Evolutionary conservation across 2,329 filamentous ascomycete genomes (phyloP).

Genomic region (Teratosphaeria zuluensis): DNA sequence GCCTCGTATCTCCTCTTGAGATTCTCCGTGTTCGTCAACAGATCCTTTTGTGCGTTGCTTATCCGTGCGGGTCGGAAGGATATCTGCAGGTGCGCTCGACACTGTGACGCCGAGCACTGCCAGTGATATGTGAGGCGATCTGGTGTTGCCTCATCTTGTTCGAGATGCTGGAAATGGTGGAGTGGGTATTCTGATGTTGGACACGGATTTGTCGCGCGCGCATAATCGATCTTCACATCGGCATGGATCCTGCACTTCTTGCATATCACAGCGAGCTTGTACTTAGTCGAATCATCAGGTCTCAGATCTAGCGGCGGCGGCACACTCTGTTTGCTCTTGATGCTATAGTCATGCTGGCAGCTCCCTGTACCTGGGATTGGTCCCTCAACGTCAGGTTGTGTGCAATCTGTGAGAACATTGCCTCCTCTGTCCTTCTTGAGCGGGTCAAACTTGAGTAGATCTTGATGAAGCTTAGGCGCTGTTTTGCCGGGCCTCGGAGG

Average conservation of each 20-base stretch:
- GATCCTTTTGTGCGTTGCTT: conserved; percentile 34
- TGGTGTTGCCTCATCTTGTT: conserved; percentile 5
- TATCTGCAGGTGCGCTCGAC: conserved; percentile 45
- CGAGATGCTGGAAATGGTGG: conserved; percentile 46
- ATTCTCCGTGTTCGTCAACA: conserved; percentile 45
- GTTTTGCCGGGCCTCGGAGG: conserved; percentile 33
- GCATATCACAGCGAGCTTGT: conserved; percentile 53
- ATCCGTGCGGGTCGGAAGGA: conserved; percentile 46
- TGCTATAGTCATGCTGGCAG: conserved; percentile 51
- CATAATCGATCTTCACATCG: conserved; percentile 46
- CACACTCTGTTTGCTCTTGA: conserved; percentile 47
- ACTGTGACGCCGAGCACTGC: conserved; percentile 49
- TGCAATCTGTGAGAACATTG: conserved; percentile 46
- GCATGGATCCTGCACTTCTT: conserved; percentile 53
- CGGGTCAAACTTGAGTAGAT: conserved; percentile 44
- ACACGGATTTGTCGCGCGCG: conserved; percentile 32
- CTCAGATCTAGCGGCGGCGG: conserved; percentile 34
- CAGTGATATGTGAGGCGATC: conserved; percentile 38
- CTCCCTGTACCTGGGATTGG: conserved; percentile 27
- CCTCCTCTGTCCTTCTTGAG: conserved; percentile 28
- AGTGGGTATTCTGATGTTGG: conserved; percentile 43
- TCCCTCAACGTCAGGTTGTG: conserved; percentile 36
- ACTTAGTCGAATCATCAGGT: conserved; percentile 32
- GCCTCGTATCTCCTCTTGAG: conserved; percentile 46
- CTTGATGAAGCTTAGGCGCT: conserved; percentile 41